Percentiles rank a stretch among this genome's conserved stretches.
phyloP scores from a whole-genome alignment of 345 rosid genomes.

The Eutrema yunnanense region DNA sequence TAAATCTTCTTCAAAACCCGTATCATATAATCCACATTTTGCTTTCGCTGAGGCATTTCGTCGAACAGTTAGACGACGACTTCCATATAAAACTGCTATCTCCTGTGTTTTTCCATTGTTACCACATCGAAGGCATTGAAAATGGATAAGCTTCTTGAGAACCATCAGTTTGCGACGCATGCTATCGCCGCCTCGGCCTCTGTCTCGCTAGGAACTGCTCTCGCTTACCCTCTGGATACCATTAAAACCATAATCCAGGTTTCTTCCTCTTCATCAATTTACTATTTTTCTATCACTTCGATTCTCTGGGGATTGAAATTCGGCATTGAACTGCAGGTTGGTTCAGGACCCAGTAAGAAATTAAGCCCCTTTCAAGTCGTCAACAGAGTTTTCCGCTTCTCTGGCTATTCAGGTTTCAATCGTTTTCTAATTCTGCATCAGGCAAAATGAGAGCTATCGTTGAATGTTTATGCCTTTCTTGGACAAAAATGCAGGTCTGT shows the following conservation, averaged over 20 bases:
- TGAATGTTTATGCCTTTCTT: neutral
- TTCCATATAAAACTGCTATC: neutral
- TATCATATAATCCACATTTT: neutral
- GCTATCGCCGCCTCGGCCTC: slow-evolving; percentile 72
- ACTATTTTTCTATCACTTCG: neutral
- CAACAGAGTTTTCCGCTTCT: slow-evolving; percentile 47
- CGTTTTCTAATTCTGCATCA: neutral
- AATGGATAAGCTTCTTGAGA: slow-evolving; percentile 47
- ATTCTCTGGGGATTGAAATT: neutral
- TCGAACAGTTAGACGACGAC: slow-evolving; percentile 22
- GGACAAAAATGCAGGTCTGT: slow-evolving; percentile 54
- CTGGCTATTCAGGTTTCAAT: slow-evolving; percentile 40
- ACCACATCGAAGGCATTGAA: neutral
- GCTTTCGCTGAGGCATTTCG: slow-evolving; percentile 17
- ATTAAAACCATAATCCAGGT: slow-evolving; percentile 83
- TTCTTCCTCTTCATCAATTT: neutral
- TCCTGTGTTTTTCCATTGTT: neutral
- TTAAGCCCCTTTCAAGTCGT: slow-evolving; percentile 46
- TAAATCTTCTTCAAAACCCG: neutral
- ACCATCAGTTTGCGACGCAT: slow-evolving; percentile 69
- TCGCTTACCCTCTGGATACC: slow-evolving; percentile 82
- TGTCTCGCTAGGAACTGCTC: slow-evolving; percentile 57
- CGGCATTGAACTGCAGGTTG: slow-evolving; percentile 48
- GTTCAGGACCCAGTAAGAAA: slow-evolving; percentile 61
- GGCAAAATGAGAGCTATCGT: neutral